phyloP scores from a whole-genome alignment of 805 yeast genomes.

The Candida endomychidarum region DNA sequence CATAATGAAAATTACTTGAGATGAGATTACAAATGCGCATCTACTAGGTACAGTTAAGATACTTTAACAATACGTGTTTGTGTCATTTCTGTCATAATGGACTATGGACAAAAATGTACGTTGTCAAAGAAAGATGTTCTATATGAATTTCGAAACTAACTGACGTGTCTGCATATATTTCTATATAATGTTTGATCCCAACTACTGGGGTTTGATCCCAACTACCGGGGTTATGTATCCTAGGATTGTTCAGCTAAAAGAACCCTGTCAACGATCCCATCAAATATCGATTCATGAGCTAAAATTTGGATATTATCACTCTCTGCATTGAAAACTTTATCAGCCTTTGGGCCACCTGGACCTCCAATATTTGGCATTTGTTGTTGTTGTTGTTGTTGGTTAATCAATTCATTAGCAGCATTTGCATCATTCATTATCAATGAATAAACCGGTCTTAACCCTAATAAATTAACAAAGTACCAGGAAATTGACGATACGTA shows the following conservation, averaged over 20 bases:
- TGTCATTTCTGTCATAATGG: too few species aligned
- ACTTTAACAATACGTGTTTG: too few species aligned
- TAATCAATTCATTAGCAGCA: slow-evolving; percentile 45
- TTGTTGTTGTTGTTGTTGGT: slow-evolving; percentile 41
- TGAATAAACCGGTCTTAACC: slow-evolving; percentile 76
- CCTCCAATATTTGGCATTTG: slow-evolving; percentile 41
- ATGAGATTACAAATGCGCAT: background rate
- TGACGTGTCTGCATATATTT: background rate
- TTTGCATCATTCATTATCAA: slow-evolving; percentile 58
- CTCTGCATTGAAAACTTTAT: slow-evolving; percentile 62
- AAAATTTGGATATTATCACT: slow-evolving; percentile 73
- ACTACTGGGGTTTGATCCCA: too few species aligned
- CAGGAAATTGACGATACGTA: slow-evolving; percentile 95
- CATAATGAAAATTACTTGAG: slow-evolving; percentile 1
- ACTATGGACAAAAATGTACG: too few species aligned
- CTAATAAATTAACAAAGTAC: slow-evolving; percentile 88
- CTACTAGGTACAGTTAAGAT: too few species aligned
- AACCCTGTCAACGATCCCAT: slow-evolving; percentile 58
- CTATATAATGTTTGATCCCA: background rate
- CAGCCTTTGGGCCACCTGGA: slow-evolving; percentile 65
- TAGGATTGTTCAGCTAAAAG: background rate
- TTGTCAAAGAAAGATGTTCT: too few species aligned
- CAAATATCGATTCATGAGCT: slow-evolving; percentile 50
- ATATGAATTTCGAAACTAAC: too few species aligned
- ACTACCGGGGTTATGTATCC: too few species aligned